These are phyloP conservation scores for Wickerhamiella galacta DNA, from an alignment of 805 yeast genomes.

Conservation along the genomic window DNA sequence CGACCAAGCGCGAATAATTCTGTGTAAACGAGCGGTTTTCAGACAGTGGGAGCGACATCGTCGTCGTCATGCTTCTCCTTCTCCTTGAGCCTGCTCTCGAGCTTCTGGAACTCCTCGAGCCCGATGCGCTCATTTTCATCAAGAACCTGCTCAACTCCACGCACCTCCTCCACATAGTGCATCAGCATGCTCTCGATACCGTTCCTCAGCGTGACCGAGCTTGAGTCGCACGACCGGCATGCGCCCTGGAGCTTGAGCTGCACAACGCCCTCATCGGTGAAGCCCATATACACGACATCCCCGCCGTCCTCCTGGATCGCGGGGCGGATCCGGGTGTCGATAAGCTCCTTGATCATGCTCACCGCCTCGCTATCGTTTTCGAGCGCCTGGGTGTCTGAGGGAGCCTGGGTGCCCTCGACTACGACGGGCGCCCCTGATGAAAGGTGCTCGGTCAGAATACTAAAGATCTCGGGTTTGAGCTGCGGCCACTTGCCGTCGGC, in stretches of 20 bases:
- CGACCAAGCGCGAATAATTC: background rate
- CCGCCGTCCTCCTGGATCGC: constrained; percentile 99
- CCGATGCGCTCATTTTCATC: constrained; percentile 68
- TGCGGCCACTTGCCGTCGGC: constrained; percentile 51
- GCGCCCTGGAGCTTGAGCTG: constrained; percentile 86
- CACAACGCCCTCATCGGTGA: constrained; percentile 78
- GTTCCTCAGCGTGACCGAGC: constrained; percentile 80
- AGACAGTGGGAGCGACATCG: constrained; percentile 12
- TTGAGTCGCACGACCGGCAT: constrained; percentile 80
- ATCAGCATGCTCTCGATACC: constrained; percentile 96
- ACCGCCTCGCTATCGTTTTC: constrained; percentile 71
- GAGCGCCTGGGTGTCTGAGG: constrained; percentile 27
- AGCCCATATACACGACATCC: constrained; percentile 76
- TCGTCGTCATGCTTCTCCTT: constrained; percentile 14
- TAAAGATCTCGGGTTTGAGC: constrained; percentile 44
- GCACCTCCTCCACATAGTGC: constrained; percentile 92
- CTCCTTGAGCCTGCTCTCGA: constrained; percentile 41
- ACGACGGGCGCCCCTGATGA: constrained; percentile 37
- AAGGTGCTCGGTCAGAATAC: constrained; percentile 30
- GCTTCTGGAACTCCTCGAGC: constrained; percentile 64
- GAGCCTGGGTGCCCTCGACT: constrained; percentile 22
- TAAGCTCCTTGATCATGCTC: constrained; percentile 77
- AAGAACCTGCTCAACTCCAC: constrained; percentile 70
- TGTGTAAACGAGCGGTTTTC: background rate
- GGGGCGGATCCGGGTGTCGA: constrained; percentile 90